Evolutionary conservation across 805 yeast species (phyloP), one percentile per base, ranked within the genome.

Genomic region (Saturnispora besseyi): DNA sequence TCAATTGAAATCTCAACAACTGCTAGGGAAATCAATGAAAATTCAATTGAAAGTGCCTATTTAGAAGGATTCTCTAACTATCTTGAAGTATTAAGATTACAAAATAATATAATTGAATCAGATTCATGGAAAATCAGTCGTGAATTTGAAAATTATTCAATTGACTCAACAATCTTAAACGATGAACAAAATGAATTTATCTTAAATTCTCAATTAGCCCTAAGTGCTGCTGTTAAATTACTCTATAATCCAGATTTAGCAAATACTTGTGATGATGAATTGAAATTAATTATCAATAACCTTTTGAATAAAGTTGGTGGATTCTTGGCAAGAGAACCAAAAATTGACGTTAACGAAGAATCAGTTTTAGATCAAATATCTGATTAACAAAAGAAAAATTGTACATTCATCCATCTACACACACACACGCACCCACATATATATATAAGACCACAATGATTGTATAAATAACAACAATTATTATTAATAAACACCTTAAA

Each of bases 21-120:
- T 26, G 73, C 83, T 15, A 82, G 83, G 58, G 91, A 85, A 53
- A 77, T 91, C 43, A 89, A 91, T 67, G 97, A 91, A 58, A 83
- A 81, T 58, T 79, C 87, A 53, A 71, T 87, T 51, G 98, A 93
- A 59, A 75, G 83, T 37, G 84, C 77, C 61, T 93, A 93, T 63
- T 69, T 89, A 55, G 95, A 87, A 60, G 95, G 93, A 0, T 78
- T 90, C 59, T 80, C 93, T 0, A 74, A 82, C 59, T 63, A 79
- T 54, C 66, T 85, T 47, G 64, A 68, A 15, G 69, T 75, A n/a
- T 69, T 73, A 21, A 54, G 62, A 45, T 45, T 60, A n/a, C 71
- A 67, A 50, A 59, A 59, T 37, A 44, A 45, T 2, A 34, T 61
- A 5, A 1, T 54, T 5, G 50, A 41, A 26, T 54, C 50, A 2